Percentiles rank a stretch among this genome's conserved stretches.
phyloP scores from a whole-genome alignment of 2,329 filamentous ascomycete genomes.

The Aspergillus sp. region DNA sequence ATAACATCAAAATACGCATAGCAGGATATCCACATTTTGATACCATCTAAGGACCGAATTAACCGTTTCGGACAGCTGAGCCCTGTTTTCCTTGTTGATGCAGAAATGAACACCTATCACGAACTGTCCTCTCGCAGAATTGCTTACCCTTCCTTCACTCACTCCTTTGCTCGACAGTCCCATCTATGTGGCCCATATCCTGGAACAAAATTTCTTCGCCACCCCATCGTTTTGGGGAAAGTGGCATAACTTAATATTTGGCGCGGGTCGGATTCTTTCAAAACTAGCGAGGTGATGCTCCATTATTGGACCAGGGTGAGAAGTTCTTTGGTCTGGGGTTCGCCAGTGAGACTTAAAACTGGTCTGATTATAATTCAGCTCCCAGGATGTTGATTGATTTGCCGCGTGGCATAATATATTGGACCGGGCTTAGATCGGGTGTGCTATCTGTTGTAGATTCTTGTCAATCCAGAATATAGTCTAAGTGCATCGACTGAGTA shows the following conservation, averaged over 20 bases:
- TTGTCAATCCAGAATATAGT: too few species aligned
- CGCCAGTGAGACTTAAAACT: too few species aligned
- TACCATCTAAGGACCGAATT: constrained; percentile 17
- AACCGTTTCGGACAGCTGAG: constrained; percentile 14
- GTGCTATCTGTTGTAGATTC: too few species aligned
- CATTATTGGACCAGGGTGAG: too few species aligned
- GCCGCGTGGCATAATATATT: too few species aligned
- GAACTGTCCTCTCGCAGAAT: not conserved
- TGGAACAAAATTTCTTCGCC: constrained; percentile 9
- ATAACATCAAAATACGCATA: constrained; percentile 14
- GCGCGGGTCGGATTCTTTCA: not conserved
- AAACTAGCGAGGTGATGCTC: not conserved
- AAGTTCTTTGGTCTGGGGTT: too few species aligned
- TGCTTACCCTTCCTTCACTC: not conserved
- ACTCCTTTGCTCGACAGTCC: not conserved
- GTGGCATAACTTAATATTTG: constrained; percentile 7
- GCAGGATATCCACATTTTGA: constrained; percentile 7
- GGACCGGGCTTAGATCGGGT: too few species aligned
- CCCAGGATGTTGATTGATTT: too few species aligned
- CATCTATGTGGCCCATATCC: constrained; percentile 2
- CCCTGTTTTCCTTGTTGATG: constrained; percentile 17
- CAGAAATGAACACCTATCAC: constrained; percentile 13
- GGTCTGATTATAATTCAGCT: too few species aligned
- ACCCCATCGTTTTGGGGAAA: constrained; percentile 12
- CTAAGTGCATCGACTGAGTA: too few species aligned